A percentile compares a stretch with the other conserved stretches of the same genome.
phyloP scores from a whole-genome alignment of 2,329 filamentous ascomycete species.

The Beauveria bassiana region DNA sequence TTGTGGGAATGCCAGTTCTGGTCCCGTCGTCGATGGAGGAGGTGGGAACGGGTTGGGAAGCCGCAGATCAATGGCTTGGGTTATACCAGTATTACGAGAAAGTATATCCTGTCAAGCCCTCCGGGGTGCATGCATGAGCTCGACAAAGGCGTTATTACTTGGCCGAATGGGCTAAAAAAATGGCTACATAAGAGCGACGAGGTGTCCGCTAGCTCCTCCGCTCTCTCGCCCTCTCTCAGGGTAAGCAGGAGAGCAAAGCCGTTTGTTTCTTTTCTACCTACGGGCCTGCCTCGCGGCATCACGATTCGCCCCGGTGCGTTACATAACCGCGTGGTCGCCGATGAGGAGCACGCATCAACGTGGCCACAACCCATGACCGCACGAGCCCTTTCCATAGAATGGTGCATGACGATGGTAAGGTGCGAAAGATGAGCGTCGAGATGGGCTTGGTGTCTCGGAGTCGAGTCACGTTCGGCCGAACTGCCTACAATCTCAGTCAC shows the following conservation, averaged over 20 bases:
- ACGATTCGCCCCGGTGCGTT: conserved; percentile 18
- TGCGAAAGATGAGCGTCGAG: conserved; percentile 12
- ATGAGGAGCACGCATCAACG: conserved; percentile 3
- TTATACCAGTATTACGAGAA: conserved; percentile 1
- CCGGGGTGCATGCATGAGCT: not conserved
- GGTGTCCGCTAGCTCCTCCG: not conserved
- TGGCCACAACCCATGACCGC: conserved; percentile 20
- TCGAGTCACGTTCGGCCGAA: conserved; percentile 29
- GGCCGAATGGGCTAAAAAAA: not conserved
- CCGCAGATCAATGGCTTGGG: conserved; percentile 1
- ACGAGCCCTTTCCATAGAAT: conserved; percentile 19
- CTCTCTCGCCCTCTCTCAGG: not conserved
- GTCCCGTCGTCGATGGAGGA: not conserved
- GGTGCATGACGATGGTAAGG: conserved; percentile 14
- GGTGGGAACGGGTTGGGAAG: conserved; percentile 8
- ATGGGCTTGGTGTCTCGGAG: conserved; percentile 29
- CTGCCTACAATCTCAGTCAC: conserved; percentile 18
- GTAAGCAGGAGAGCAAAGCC: too few species aligned
- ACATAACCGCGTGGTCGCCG: conserved; percentile 23
- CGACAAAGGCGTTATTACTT: not conserved
- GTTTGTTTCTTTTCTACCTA: not conserved
- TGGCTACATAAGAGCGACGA: not conserved
- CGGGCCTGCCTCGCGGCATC: not conserved
- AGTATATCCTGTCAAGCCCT: not conserved
- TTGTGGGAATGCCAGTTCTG: conserved; percentile 7